Base-by-base conservation (phyloP, 2,329 filamentous ascomycete species). In the Calycina herbarum region DNA sequence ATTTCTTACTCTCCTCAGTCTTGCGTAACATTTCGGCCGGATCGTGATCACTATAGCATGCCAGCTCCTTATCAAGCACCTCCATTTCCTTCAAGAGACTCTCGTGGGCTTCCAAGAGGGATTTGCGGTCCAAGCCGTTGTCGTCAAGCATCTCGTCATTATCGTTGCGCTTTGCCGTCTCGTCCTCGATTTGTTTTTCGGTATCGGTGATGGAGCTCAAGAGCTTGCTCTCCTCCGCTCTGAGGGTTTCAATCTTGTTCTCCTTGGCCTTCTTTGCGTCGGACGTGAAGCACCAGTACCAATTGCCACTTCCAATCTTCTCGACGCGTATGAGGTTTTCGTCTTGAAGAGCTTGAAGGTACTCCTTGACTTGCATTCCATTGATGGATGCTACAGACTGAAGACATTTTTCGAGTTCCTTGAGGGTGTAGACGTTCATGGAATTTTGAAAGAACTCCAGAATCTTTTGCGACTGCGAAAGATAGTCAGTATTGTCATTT, bases 261-360 rank as follows among this genome's bases (percentile, higher is more conserved):
- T 78, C 75, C 58, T 81, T 82, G 73, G 80, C 82, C 72, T 85
- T 75, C 70, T 74, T 77, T 10, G 73, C 85, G 62, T 89, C 86
- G 33, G 82, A 85, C 20, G 77, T 80, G 74, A 90, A 90, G 68
- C 82, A 84, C 88, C 88, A 91, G 77, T 90, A 90, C 88, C 88
- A 91, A 75, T 90, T 90, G 33, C 86, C 87, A 68, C 82, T 88
- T 56, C 88, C 88, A 71, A 91, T 90, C 76, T 90, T 90, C 78
- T 90, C 88, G 33, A 89, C 84, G 20, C 82, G 82, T 67, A 90
- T 83, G 71, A 83, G 82, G 71, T 80, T 81, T 64, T 90, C 88
- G 71, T 89, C 86, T 8, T 80, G 78, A 24, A 90, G 81, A 4
- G 82, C 79, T 74, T 89, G 86, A 20, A 90, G 78, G 73, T 87